Percentiles rank a stretch among this genome's conserved stretches.
These are phyloP conservation scores for Saccharum hybrid DNA, from an alignment of 202 grass and related monocot species.

Conservation along the genomic window DNA sequence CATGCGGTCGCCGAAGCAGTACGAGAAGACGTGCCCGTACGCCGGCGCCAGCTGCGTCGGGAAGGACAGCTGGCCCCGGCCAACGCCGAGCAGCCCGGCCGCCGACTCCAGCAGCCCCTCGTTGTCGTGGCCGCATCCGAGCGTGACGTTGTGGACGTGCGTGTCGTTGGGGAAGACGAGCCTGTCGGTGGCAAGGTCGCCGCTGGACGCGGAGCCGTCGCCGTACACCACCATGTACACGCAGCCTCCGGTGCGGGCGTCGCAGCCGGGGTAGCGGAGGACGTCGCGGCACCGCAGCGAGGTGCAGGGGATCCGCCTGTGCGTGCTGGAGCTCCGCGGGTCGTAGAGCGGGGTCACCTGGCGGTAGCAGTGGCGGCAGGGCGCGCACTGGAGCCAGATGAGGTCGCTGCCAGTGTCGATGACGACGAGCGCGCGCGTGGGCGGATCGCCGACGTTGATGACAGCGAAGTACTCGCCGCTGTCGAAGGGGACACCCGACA, in stretches of 20 bases:
- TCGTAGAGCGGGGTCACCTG: conserved; percentile 66
- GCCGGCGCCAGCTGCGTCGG: conserved; percentile 54
- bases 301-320: conserved; percentile 48
- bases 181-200: conserved; percentile 61
- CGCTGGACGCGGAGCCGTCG: conserved; percentile 61
- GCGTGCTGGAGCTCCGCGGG: conserved; percentile 54
- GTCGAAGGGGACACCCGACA: conserved; percentile 55
- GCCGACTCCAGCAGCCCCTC: conserved; percentile 63
- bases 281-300: conserved; percentile 40
- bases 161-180: conserved; percentile 55
- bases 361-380: conserved; percentile 73
- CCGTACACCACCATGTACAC: conserved; percentile 63
- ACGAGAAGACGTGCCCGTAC: conserved; percentile 66
- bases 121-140: conserved; percentile 83
- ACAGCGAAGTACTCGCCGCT: conserved; percentile 75
- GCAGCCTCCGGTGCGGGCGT: conserved; percentile 46
- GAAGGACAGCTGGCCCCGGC: conserved; percentile 60
- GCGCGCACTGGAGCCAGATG: conserved; percentile 70
- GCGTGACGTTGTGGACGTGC: conserved; percentile 43
- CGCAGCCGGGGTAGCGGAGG: conserved; percentile 49
- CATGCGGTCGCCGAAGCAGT: conserved; percentile 71
- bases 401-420: conserved; percentile 90
- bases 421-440: conserved; percentile 53
- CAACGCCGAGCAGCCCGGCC: conserved; percentile 68
- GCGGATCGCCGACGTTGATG: conserved; percentile 66